phyloP scores from a whole-genome alignment of 164 flowering plant genomes.

The Piper longum region DNA sequence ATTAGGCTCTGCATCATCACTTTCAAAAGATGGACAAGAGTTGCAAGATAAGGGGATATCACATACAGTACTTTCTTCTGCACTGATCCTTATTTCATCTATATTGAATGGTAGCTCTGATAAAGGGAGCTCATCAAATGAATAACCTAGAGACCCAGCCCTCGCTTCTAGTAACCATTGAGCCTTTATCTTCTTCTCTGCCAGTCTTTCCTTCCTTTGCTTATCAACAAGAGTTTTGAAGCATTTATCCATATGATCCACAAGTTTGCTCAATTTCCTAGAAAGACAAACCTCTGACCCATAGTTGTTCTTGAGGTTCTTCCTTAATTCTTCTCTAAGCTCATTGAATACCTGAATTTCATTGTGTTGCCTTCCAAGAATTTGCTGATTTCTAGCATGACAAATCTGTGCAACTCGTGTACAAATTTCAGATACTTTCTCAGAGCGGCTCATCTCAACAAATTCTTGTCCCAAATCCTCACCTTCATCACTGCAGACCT shows the following conservation, averaged over 20 bases:
- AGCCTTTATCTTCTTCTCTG: constrained; percentile 16
- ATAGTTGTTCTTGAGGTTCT: constrained; percentile 18
- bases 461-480: background rate
- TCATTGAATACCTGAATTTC: constrained; percentile 20
- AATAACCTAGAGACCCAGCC: constrained; percentile 20
- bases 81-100: constrained; percentile 5
- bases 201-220: constrained; percentile 21
- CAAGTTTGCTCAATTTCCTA: constrained; percentile 25
- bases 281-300: constrained; percentile 23
- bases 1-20: background rate
- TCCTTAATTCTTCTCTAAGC: constrained; percentile 20
- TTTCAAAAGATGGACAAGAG: background rate
- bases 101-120: constrained; percentile 10
- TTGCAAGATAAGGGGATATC: constrained; percentile 8
- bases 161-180: constrained; percentile 24
- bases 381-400: constrained; percentile 18
- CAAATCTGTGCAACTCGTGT: constrained; percentile 21
- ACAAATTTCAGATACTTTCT: constrained; percentile 3
- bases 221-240: constrained; percentile 28
- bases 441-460: constrained; percentile 7
- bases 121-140: constrained; percentile 7
- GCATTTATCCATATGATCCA: constrained; percentile 11
- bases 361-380: constrained; percentile 22
- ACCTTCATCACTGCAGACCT: background rate
- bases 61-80: constrained; percentile 6